Percentiles rank a stretch among this genome's conserved stretches.
phyloP scores from a whole-genome alignment of 1,284 basidiomycete genomes.

The Malassezia japonica region DNA sequence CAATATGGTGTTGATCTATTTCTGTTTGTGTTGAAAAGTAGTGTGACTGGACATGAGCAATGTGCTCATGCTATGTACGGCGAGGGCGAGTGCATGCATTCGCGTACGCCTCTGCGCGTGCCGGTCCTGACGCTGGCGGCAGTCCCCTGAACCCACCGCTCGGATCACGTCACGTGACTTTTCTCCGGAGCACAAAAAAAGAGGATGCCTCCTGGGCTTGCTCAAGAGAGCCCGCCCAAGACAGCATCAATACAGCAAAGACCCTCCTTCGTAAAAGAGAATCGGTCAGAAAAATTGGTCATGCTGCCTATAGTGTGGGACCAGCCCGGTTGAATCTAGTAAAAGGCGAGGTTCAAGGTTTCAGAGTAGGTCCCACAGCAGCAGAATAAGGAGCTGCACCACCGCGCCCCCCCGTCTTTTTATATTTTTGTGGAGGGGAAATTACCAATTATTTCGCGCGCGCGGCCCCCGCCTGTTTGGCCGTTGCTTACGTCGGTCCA shows the following conservation, averaged over 20 bases:
- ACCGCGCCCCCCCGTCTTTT: neutral
- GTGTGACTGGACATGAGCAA: no score
- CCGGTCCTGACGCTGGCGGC: no score
- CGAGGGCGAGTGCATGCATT: no score
- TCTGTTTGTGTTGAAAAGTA: no score
- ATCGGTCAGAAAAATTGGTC: conserved; percentile 12
- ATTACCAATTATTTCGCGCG: neutral
- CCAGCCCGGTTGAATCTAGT: conserved; percentile 22
- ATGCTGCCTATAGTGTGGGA: conserved; percentile 17
- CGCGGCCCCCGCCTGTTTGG: neutral
- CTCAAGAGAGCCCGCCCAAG: conserved; percentile 3
- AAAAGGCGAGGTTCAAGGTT: conserved; percentile 23
- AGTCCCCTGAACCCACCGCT: no score
- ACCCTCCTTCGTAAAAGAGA: neutral
- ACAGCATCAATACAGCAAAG: neutral
- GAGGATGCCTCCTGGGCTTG: neutral
- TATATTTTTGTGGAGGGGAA: neutral
- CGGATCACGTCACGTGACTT: conserved; percentile 8
- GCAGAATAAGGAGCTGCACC: conserved; percentile 3
- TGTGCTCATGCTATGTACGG: no score
- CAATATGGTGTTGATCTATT: no score
- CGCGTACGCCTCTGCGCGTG: no score
- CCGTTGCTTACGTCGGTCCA: conserved; percentile 11
- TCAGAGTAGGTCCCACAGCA: conserved; percentile 18
- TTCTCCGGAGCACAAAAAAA: neutral